Conservation (phyloP, 331 rosid genomes). For the Pyracantha coccinea region DNA sequence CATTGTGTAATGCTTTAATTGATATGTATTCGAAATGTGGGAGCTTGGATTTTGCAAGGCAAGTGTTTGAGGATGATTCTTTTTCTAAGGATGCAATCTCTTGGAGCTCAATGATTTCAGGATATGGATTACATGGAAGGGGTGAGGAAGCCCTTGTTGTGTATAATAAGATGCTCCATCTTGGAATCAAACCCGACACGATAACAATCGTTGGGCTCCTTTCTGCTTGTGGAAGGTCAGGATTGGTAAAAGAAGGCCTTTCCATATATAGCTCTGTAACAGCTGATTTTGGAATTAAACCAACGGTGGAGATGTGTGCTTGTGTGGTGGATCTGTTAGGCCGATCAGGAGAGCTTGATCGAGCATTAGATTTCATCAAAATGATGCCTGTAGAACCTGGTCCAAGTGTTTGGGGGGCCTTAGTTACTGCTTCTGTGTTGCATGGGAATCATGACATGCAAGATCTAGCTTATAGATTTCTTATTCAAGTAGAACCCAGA, state of each 20-base stretch:
- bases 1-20: conserved; percentile 58
- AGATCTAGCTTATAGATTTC: conserved; percentile 49
- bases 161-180: conserved; percentile 46
- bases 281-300: conserved; percentile 34
- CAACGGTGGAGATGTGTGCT: conserved; percentile 62
- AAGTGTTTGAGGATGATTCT: conserved; percentile 43
- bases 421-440: conserved; percentile 49
- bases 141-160: conserved; percentile 56
- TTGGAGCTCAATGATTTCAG: conserved; percentile 74
- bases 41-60: conserved; percentile 49
- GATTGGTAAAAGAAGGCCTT: conserved; percentile 68
- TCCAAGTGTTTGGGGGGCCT: conserved; percentile 18
- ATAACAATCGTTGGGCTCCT: conserved; percentile 66
- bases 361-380: conserved; percentile 47
- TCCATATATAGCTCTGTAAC: conserved; percentile 34
- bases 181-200: conserved; percentile 52
- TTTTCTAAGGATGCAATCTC: conserved; percentile 50
- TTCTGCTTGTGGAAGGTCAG: conserved; percentile 74
- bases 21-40: conserved; percentile 85
- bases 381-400: conserved; percentile 51
- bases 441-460: conserved; percentile 46
- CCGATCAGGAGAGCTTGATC: conserved; percentile 53
- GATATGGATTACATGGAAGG: conserved; percentile 74
- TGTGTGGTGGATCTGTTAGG: conserved; percentile 73
- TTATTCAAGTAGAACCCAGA: conserved; percentile 59